A percentile compares a stretch with the other conserved stretches of the same genome.
phyloP scores from a whole-genome alignment of 1,284 basidiomycete species.

The Ganoderma lingzhi region DNA sequence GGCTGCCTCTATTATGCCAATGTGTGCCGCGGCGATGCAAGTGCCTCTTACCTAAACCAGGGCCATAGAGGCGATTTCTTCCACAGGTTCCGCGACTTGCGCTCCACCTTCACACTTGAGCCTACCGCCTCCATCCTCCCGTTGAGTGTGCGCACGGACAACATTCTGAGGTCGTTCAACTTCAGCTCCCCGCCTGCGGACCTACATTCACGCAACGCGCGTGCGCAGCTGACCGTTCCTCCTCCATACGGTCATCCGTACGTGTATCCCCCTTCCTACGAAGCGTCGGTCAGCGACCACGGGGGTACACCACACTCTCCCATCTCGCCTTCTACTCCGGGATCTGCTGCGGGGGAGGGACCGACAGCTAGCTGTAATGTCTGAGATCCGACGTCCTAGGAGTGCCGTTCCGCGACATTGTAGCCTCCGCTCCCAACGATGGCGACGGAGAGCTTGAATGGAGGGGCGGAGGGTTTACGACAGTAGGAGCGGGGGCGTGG shows the following conservation, averaged over 20 bases:
- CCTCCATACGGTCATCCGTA: slow-evolving; percentile 15
- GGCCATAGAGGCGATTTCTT: neutral
- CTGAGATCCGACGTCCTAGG: neutral
- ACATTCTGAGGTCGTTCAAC: neutral
- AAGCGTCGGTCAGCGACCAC: slow-evolving; percentile 9
- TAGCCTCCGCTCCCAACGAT: neutral
- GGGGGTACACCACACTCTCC: neutral
- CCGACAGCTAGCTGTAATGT: neutral
- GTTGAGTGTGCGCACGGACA: neutral
- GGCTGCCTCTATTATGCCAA: slow-evolving; percentile 13
- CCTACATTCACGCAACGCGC: neutral
- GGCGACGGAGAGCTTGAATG: neutral
- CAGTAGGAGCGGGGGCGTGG: neutral
- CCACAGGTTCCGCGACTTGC: neutral
- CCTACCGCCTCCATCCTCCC: neutral
- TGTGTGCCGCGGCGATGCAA: neutral
- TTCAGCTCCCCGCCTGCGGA: neutral
- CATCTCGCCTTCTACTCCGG: neutral
- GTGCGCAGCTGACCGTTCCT: neutral
- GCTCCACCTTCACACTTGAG: neutral
- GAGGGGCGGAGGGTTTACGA: neutral
- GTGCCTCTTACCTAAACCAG: neutral
- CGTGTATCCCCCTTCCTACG: slow-evolving; percentile 15
- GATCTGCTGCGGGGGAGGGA: neutral
- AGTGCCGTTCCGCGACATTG: neutral